Evolutionary conservation across 345 rosid genomes (phyloP), one percentile per base, ranked within the genome.

Genomic region (Passiflora organensis): DNA sequence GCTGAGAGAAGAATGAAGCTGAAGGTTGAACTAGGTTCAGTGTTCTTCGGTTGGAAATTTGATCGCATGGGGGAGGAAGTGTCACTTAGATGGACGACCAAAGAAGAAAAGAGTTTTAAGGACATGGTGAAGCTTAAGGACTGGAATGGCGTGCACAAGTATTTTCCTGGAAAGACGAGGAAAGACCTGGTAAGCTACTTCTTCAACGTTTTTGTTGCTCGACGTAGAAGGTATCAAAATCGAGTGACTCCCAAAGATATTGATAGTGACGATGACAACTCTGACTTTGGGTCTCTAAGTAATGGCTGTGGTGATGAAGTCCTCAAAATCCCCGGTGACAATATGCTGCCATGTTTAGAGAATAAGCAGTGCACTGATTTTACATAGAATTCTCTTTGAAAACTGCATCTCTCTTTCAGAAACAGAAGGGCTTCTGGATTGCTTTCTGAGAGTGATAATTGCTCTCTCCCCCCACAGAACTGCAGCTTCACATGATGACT

Each of bases 261-360:
- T 23, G 69, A 63, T 19, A 69, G 74, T 12, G 74, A 69, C 12
- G 65, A 69, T 1, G 74, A 69, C 4, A 57, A 63, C 20, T 52
- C 68, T 21, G 60, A 63, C 18, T 42, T 63, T 22, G 68, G 74
- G 42, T 44, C 51, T 38, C 32, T 82, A 20, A 65, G 83, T 57
- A 56, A 43, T 58, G 43, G 77, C 64, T 80, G 51, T 58, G 96
- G 96, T 14, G 55, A 32, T 22, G 66, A 58, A 18, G 82, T 87
- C 37, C 57, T 75, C 14, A 62, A 60, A 38, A 48, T 58, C 38
- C 65, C 38, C 23, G 78, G 70, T 55, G 50, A 77, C 21, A 65
- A 73, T 39, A 58, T 59, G 28, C 25, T 71, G 80, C 67, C 67
- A 0, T 87, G 91, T 71, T 55, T 62, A 51, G 64, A 68, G 72